phyloP scores from a whole-genome alignment of 1,139 yeast species.

The Pichia sp. region DNA sequence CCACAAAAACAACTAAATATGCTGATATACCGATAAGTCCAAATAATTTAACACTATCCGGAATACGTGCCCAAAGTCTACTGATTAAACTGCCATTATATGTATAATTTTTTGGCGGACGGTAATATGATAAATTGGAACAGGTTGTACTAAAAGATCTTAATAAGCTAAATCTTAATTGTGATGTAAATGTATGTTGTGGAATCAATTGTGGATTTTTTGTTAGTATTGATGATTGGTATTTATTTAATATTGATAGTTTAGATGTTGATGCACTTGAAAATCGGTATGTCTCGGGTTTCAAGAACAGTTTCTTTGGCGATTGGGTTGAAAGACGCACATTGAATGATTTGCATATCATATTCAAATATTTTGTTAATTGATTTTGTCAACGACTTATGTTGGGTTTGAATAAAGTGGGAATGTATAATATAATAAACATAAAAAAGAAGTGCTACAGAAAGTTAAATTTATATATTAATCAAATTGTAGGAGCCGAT shows the following conservation, averaged over 20 bases:
- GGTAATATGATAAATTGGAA: slow-evolving; percentile 5
- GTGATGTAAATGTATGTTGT: slow-evolving; percentile 1
- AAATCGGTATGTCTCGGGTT: not conserved
- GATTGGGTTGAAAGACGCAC: too few relatives aligned
- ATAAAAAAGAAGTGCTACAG: too few relatives aligned
- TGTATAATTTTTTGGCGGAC: slow-evolving; percentile 23
- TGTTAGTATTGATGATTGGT: not conserved
- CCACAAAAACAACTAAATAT: slow-evolving; percentile 31
- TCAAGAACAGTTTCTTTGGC: too few relatives aligned
- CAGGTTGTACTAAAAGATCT: slow-evolving; percentile 9
- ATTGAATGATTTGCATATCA: too few relatives aligned
- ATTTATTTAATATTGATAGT: too few relatives aligned
- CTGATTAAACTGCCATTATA: slow-evolving; percentile 13
- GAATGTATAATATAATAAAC: too few relatives aligned
- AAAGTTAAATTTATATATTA: too few relatives aligned
- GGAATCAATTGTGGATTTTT: slow-evolving; percentile 6
- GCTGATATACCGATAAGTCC: slow-evolving; percentile 27
- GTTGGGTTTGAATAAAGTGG: too few relatives aligned
- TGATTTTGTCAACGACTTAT: too few relatives aligned
- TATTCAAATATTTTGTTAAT: too few relatives aligned
- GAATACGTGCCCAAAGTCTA: slow-evolving; percentile 22
- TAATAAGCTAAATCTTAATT: slow-evolving; percentile 1
- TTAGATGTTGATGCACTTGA: not conserved
- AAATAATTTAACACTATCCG: slow-evolving; percentile 29
- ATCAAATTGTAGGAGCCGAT: too few relatives aligned